A percentile compares a stretch with the other conserved stretches of the same genome.
Evolutionary conservation across 345 rosid species (phyloP).

Genomic region (Brassica rapa): DNA sequence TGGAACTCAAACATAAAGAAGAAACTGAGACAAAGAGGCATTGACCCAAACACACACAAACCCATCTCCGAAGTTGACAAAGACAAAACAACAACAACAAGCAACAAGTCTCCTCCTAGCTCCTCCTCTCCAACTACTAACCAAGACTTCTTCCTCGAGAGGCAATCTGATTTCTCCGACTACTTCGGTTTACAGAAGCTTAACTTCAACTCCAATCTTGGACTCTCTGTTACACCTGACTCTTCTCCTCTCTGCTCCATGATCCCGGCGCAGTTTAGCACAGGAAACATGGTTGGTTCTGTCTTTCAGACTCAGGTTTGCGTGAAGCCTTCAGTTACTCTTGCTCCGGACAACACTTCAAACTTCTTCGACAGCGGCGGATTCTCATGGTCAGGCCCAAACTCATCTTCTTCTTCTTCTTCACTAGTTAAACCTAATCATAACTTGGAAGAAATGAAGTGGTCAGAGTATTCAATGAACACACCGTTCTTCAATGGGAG

Average conservation of each 20-base stretch:
- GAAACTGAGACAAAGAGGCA: conserved; percentile 26
- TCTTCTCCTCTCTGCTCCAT: conserved; percentile 47
- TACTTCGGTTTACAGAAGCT: conserved; percentile 57
- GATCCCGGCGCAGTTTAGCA: conserved; percentile 43
- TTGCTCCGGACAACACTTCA: conserved; percentile 44
- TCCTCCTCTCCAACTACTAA: conserved; percentile 31
- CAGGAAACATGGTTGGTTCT: conserved; percentile 35
- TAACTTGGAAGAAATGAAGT: conserved; percentile 33
- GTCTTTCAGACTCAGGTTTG: conserved; percentile 46
- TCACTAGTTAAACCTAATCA: conserved; percentile 31
- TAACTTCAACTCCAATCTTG: conserved; percentile 38
- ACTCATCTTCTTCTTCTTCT: conserved; percentile 24
- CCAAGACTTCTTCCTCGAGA: conserved; percentile 47
- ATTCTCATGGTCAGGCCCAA: conserved; percentile 37
- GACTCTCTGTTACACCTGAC: conserved; percentile 35
- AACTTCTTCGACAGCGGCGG: conserved; percentile 31
- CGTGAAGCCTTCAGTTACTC: conserved; percentile 61
- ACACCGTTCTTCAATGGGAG: conserved; percentile 37
- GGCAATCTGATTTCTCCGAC: conserved; percentile 32
- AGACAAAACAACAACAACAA: not conserved
- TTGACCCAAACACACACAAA: conserved; percentile 34
- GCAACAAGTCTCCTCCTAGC: conserved; percentile 27
- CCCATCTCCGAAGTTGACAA: conserved; percentile 34
- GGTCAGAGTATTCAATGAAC: conserved; percentile 41
- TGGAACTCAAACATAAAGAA: conserved; percentile 39